These are phyloP conservation scores for Mycena galopus DNA, from an alignment of 768 basidiomycete species.

Conservation along the genomic window DNA sequence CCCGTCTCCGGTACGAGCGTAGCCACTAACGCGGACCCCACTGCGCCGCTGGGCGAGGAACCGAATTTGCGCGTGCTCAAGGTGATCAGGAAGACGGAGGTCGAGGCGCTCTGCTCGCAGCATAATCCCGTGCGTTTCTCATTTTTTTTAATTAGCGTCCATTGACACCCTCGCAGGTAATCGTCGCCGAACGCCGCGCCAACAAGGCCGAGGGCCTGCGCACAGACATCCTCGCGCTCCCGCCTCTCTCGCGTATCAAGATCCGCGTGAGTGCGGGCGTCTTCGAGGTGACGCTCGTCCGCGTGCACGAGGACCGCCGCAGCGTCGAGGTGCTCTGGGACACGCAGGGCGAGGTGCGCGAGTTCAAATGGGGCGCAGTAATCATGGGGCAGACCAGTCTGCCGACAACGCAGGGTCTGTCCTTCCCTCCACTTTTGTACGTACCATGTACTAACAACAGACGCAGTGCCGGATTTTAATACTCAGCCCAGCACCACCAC, in stretches of 20 bases:
- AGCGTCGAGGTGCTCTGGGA: conserved; percentile 90
- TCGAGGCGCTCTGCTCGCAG: conserved; percentile 84
- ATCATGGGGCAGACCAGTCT: conserved; percentile 65
- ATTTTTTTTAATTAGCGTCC: conserved; percentile 4
- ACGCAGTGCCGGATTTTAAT: background rate
- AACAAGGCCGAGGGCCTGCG: conserved; percentile 82
- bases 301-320: conserved; percentile 75
- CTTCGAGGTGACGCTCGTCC: conserved; percentile 86
- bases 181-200: conserved; percentile 81
- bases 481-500: background rate
- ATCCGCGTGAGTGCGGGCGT: conserved; percentile 87
- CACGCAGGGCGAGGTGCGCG: conserved; percentile 69
- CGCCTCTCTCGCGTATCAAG: conserved; percentile 82
- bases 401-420: conserved; percentile 7
- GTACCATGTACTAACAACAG: background rate
- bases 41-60: background rate
- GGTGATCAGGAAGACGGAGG: conserved; percentile 78
- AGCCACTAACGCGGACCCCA: conserved; percentile 7
- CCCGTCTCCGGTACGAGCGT: conserved; percentile 38
- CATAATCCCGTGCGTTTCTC: conserved; percentile 87
- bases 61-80: conserved; percentile 62
- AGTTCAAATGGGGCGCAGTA: conserved; percentile 88
- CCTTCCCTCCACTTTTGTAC: background rate
- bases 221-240: conserved; percentile 76
- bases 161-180: conserved; percentile 59